These are phyloP conservation scores for Kwoniella dendrophila DNA, from an alignment of 768 basidiomycete genomes.

Conservation along the genomic window DNA sequence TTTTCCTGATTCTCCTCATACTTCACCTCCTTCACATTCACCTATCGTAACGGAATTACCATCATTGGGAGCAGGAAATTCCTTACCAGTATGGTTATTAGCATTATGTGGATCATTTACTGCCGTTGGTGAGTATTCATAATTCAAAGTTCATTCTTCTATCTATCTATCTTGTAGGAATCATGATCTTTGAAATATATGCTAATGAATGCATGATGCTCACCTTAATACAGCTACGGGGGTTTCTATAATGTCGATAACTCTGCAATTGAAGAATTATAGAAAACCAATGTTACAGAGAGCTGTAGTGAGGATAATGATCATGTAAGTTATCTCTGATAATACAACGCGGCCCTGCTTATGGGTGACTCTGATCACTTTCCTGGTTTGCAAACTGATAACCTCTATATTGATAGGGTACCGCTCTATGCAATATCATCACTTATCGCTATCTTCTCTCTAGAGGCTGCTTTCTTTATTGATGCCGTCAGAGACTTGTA, in stretches of 20 bases:
- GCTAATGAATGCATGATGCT: no score
- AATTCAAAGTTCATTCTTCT: no score
- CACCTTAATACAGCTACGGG: constrained; percentile 37
- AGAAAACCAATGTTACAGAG: constrained; percentile 60
- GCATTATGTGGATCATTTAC: constrained; percentile 53
- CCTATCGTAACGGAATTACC: constrained; percentile 23
- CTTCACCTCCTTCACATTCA: constrained; percentile 19
- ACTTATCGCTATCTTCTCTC: constrained; percentile 86
- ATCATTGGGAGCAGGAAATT: constrained; percentile 46
- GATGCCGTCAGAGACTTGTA: constrained; percentile 94
- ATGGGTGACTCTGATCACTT: neutral
- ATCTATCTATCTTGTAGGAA: no score
- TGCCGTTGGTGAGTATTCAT: constrained; percentile 52
- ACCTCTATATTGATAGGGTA: constrained; percentile 46
- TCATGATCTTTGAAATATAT: no score
- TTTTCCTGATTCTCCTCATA: constrained; percentile 27
- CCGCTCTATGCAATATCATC: constrained; percentile 90
- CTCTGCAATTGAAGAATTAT: constrained; percentile 56
- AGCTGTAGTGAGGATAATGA: constrained; percentile 91
- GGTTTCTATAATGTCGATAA: constrained; percentile 55
- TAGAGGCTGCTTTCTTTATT: constrained; percentile 94
- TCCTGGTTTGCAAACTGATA: neutral
- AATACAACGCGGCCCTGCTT: neutral
- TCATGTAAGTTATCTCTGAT: constrained; percentile 68
- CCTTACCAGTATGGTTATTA: constrained; percentile 50